Percentiles rank a stretch among this genome's conserved stretches.
phyloP scores from a whole-genome alignment of 78 protist species.

The Creolimax fragrantissima region DNA sequence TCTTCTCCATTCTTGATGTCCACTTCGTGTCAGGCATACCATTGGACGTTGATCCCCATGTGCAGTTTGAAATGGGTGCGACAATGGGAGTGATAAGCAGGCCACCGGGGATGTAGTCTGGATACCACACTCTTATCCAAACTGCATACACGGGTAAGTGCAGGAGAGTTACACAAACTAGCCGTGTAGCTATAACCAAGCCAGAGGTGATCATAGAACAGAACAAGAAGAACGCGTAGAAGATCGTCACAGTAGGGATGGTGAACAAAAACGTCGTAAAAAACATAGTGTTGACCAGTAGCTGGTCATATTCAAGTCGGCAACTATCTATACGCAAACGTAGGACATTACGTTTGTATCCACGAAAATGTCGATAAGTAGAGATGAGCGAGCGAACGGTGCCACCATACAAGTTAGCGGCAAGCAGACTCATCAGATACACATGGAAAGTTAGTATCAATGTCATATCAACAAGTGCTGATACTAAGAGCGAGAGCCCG shows the following conservation, averaged over 20 bases:
- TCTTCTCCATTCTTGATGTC: too few relatives aligned
- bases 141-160: background rate
- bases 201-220: background rate
- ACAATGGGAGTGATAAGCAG: background rate
- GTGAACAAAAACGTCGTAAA: conserved; percentile 11
- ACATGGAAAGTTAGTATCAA: background rate
- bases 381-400: background rate
- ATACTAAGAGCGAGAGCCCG: background rate
- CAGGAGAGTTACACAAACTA: background rate
- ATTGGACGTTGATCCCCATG: too few relatives aligned
- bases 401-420: background rate
- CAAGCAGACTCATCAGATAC: background rate
- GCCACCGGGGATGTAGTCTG: background rate
- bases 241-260: conserved; percentile 15
- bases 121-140: background rate
- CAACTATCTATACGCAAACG: conserved; percentile 3
- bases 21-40: too few relatives aligned
- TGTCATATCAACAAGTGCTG: background rate
- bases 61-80: too few relatives aligned
- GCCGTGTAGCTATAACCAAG: background rate
- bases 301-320: background rate
- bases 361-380: background rate
- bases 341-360: conserved; percentile 23
- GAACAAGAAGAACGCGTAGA: background rate
- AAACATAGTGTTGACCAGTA: conserved; percentile 1